Conservation (phyloP, 805 yeast genomes). For the Yamadazyma endophytica region DNA sequence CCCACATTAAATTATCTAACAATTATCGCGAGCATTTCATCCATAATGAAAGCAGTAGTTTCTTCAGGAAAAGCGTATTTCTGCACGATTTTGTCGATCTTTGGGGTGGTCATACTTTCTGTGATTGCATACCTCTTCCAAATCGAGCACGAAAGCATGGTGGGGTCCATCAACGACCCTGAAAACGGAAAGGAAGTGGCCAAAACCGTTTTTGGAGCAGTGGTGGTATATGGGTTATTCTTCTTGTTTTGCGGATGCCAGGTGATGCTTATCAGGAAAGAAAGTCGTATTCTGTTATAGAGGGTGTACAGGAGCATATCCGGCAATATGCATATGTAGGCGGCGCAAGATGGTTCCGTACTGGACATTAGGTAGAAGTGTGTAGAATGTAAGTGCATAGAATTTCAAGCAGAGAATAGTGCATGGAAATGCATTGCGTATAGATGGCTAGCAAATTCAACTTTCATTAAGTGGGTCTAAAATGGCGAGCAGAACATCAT, state of each 20-base stretch:
- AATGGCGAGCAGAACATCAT: constrained; percentile 1
- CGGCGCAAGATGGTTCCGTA: too few relatives aligned
- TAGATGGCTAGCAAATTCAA: background rate
- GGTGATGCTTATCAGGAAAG: constrained; percentile 58
- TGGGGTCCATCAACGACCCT: constrained; percentile 89
- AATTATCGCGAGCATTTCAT: too few relatives aligned
- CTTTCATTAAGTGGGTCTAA: constrained; percentile 1
- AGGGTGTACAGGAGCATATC: background rate
- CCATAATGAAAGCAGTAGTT: constrained; percentile 40
- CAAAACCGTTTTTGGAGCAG: constrained; percentile 85
- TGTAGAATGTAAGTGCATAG: background rate
- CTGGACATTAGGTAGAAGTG: too few relatives aligned
- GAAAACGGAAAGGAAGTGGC: constrained; percentile 94
- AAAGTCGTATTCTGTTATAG: constrained; percentile 53
- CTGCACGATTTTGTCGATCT: constrained; percentile 89
- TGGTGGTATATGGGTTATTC: constrained; percentile 72
- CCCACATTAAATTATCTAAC: too few relatives aligned
- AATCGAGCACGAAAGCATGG: constrained; percentile 80
- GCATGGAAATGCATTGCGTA: background rate
- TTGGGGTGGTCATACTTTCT: constrained; percentile 83
- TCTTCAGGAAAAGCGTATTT: constrained; percentile 85
- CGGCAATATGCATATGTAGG: too few relatives aligned
- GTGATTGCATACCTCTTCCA: constrained; percentile 81
- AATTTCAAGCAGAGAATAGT: too few relatives aligned
- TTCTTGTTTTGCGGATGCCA: constrained; percentile 91